Evolutionary conservation across 805 yeast species (phyloP).

Genomic region (Pichia occidentalis): DNA sequence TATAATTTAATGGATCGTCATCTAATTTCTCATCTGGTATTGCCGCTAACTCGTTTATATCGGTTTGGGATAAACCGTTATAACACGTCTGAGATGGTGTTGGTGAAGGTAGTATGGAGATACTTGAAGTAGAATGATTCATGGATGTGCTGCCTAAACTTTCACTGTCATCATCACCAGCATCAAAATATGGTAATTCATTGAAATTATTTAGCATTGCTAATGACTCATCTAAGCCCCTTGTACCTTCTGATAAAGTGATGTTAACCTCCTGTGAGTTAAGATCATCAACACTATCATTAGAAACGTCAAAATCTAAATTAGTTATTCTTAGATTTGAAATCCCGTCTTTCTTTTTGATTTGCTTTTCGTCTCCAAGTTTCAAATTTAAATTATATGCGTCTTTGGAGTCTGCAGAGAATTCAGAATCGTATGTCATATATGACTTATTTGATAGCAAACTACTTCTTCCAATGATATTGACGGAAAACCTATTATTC

Average conservation of each 20-base stretch:
- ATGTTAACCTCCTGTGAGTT: no score
- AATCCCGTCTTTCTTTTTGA: conserved; percentile 45
- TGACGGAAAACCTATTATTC: conserved; percentile 20
- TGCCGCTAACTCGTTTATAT: conserved; percentile 71
- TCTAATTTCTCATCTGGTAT: conserved; percentile 72
- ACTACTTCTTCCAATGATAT: conserved; percentile 32
- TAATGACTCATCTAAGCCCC: no score
- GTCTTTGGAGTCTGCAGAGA: conserved; percentile 28
- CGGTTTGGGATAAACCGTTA: conserved; percentile 47
- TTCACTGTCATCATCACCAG: no score
- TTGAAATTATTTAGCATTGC: conserved; percentile 1
- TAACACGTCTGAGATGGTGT: conserved; percentile 32
- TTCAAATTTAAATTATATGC: conserved; percentile 16
- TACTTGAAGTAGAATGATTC: conserved; percentile 15
- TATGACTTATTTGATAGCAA: conserved; percentile 41
- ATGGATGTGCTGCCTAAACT: not conserved
- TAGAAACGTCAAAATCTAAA: not conserved
- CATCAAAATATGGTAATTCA: conserved; percentile 16
- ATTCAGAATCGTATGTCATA: conserved; percentile 53
- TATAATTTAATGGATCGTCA: conserved; percentile 66
- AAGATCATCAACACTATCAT: not conserved
- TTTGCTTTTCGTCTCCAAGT: conserved; percentile 16
- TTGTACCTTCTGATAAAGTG: no score
- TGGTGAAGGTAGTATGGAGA: conserved; percentile 30
- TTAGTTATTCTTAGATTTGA: conserved; percentile 37